phyloP scores from a whole-genome alignment of 2,329 filamentous ascomycete genomes.

The Mariannaea sp. region DNA sequence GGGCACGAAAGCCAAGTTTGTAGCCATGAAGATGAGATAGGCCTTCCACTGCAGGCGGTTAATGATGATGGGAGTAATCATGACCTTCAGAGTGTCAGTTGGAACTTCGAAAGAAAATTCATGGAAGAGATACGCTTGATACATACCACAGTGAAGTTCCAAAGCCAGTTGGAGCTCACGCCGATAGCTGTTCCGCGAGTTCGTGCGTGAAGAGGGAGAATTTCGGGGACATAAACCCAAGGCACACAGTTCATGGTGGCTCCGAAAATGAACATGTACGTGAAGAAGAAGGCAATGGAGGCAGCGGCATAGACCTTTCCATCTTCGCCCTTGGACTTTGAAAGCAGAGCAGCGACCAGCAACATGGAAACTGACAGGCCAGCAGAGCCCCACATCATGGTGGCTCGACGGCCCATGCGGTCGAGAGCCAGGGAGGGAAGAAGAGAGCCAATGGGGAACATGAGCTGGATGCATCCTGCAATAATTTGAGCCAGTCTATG shows the following conservation, averaged over 20 bases:
- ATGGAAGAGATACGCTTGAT: too few relatives aligned
- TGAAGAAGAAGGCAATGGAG: slow-evolving; percentile 27
- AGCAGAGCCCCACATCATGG: slow-evolving; percentile 48
- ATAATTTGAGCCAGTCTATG: slow-evolving; percentile 40
- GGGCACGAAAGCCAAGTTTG: slow-evolving; percentile 52
- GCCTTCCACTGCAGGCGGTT: slow-evolving; percentile 54
- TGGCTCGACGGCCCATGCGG: slow-evolving; percentile 44
- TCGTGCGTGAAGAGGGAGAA: slow-evolving; percentile 27
- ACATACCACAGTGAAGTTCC: slow-evolving; percentile 38
- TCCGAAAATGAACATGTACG: slow-evolving; percentile 30
- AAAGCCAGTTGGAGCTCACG: slow-evolving; percentile 42
- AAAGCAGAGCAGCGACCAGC: slow-evolving; percentile 25
- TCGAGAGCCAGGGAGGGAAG: slow-evolving; percentile 45
- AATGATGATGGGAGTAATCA: slow-evolving; percentile 57
- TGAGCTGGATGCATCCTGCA: slow-evolving; percentile 43
- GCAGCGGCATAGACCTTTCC: slow-evolving; percentile 24
- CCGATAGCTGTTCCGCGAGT: slow-evolving; percentile 32
- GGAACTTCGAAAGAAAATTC: too few relatives aligned
- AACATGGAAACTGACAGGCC: slow-evolving; percentile 26
- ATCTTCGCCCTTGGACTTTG: slow-evolving; percentile 11
- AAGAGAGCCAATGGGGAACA: slow-evolving; percentile 46
- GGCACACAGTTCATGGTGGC: slow-evolving; percentile 31
- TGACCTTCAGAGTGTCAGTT: slow-evolving; percentile 39
- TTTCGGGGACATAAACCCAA: slow-evolving; percentile 33
- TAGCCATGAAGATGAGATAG: slow-evolving; percentile 57